These are phyloP conservation scores for Isatis tinctoria DNA, from an alignment of 345 rosid genomes.

Conservation along the genomic window DNA sequence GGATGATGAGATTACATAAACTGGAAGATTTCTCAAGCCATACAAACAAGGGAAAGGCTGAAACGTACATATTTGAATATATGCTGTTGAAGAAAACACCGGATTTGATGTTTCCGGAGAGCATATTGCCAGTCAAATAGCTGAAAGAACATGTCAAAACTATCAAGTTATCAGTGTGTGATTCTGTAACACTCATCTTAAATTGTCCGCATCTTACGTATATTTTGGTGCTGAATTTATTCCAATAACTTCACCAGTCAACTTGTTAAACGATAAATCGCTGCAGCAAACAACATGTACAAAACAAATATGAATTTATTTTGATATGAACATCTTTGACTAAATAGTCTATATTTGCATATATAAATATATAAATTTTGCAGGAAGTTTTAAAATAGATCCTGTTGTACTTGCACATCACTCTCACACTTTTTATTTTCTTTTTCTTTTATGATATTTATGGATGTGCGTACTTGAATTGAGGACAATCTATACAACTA, in stretches of 20 bases:
- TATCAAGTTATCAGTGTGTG: not conserved
- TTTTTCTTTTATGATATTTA: not conserved
- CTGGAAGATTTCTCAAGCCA: not conserved
- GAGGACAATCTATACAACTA: not conserved
- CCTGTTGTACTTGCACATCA: not conserved
- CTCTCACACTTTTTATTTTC: not conserved
- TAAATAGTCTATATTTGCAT: not conserved
- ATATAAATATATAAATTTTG: not conserved
- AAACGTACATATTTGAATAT: conserved; percentile 21
- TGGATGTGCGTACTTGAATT: not conserved
- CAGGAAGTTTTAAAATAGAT: not conserved
- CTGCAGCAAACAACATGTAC: conserved; percentile 7
- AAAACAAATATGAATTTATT: not conserved
- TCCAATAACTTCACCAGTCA: conserved; percentile 8
- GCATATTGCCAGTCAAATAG: conserved; percentile 27
- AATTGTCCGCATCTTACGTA: conserved; percentile 6
- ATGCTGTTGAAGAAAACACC: not conserved
- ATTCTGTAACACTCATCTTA: not conserved
- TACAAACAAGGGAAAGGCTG: not conserved
- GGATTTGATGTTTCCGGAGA: conserved; percentile 10
- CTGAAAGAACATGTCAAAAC: conserved; percentile 7
- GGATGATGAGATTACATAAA: not conserved
- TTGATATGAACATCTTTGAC: not conserved
- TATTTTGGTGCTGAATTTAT: not conserved
- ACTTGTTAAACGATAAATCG: conserved; percentile 28